These are phyloP conservation scores for Tolypocladium cylindrosporum DNA, from an alignment of 2,329 filamentous ascomycete species.

Conservation along the genomic window DNA sequence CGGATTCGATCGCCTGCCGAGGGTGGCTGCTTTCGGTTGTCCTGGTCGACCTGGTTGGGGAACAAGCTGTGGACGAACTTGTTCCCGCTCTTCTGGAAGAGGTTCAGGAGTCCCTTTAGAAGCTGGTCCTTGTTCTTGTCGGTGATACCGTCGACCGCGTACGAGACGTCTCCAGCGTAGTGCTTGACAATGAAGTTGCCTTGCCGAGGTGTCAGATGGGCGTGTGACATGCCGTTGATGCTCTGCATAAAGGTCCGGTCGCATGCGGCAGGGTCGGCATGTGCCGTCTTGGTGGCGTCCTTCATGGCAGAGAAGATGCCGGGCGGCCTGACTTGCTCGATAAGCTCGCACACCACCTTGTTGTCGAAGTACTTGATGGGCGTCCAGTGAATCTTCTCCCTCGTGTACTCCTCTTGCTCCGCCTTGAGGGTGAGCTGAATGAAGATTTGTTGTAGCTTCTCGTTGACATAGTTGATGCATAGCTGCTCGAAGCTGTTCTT, in stretches of 20 bases:
- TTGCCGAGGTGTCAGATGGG: slow-evolving; percentile 84
- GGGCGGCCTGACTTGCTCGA: slow-evolving; percentile 81
- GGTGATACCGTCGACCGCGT: slow-evolving; percentile 91
- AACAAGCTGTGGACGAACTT: slow-evolving; percentile 80
- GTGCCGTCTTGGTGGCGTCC: slow-evolving; percentile 95
- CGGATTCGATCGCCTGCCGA: slow-evolving; percentile 96
- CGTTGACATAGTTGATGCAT: slow-evolving; percentile 99
- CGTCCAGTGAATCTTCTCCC: slow-evolving; percentile 96
- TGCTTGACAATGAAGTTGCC: slow-evolving; percentile 98
- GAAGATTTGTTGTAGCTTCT: slow-evolving; percentile 98
- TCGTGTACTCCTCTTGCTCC: slow-evolving; percentile 93
- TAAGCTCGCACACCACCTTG: slow-evolving; percentile 95
- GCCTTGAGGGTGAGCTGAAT: slow-evolving; percentile 95
- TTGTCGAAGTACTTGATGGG: slow-evolving; percentile 99
- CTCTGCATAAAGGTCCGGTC: slow-evolving; percentile 94
- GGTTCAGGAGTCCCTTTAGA: slow-evolving; percentile 82
- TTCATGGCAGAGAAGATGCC: slow-evolving; percentile 95
- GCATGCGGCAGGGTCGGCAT: slow-evolving; percentile 87
- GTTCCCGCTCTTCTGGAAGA: slow-evolving; percentile 78
- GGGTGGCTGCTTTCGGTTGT: slow-evolving; percentile 88
- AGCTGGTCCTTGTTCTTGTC: slow-evolving; percentile 99
- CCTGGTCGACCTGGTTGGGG: slow-evolving; percentile 86
- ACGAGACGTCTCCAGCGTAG: slow-evolving; percentile 93
- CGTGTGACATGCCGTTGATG: slow-evolving; percentile 82
- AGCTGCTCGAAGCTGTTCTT: slow-evolving; percentile 98